Percentiles rank a stretch among this genome's conserved stretches.
Evolutionary conservation across 2,329 filamentous ascomycete species (phyloP).

Genomic region (Cylindrodendrum hubeiense): DNA sequence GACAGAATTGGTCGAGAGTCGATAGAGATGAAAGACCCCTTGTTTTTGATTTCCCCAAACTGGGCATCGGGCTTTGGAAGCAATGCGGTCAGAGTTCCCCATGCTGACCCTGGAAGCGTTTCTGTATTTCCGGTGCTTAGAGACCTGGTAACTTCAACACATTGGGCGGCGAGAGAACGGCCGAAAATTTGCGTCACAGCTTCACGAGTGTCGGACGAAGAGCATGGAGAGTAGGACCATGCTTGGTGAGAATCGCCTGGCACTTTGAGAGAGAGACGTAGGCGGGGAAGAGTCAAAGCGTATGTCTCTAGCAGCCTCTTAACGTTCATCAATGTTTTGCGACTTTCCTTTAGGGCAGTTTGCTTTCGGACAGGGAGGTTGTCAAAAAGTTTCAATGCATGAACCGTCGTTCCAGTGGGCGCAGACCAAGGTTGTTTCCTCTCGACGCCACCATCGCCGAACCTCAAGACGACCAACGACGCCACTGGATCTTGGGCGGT

Average conservation of each 20-base stretch:
- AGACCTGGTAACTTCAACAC: slow-evolving; percentile 56
- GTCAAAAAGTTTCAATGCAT: slow-evolving; percentile 69
- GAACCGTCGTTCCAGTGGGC: slow-evolving; percentile 77
- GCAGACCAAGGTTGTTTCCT: slow-evolving; percentile 57
- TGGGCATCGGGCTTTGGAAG: slow-evolving; percentile 66
- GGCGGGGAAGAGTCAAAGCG: slow-evolving; percentile 72
- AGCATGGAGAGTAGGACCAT: slow-evolving; percentile 74
- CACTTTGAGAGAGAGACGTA: slow-evolving; percentile 72
- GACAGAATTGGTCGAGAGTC: slow-evolving; percentile 74
- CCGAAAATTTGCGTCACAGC: slow-evolving; percentile 74
- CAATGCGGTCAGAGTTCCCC: slow-evolving; percentile 55
- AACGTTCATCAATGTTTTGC: slow-evolving; percentile 68
- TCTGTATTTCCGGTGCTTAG: slow-evolving; percentile 1
- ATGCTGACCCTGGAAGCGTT: neutral
- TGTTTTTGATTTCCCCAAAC: slow-evolving; percentile 54
- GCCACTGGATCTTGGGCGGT: slow-evolving; percentile 72
- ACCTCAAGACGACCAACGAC: slow-evolving; percentile 57
- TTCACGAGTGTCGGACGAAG: slow-evolving; percentile 64
- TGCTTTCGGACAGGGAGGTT: slow-evolving; percentile 74
- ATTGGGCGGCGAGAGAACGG: slow-evolving; percentile 66
- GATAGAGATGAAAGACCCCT: slow-evolving; percentile 74
- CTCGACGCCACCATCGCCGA: slow-evolving; percentile 47
- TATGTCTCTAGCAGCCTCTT: slow-evolving; percentile 73
- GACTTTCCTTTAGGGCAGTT: slow-evolving; percentile 66
- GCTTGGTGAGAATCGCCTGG: slow-evolving; percentile 62